Evolutionary conservation across 1,284 basidiomycete genomes (phyloP), one percentile per base, ranked within the genome.

Genomic region (Nidula niveotomentosa): DNA sequence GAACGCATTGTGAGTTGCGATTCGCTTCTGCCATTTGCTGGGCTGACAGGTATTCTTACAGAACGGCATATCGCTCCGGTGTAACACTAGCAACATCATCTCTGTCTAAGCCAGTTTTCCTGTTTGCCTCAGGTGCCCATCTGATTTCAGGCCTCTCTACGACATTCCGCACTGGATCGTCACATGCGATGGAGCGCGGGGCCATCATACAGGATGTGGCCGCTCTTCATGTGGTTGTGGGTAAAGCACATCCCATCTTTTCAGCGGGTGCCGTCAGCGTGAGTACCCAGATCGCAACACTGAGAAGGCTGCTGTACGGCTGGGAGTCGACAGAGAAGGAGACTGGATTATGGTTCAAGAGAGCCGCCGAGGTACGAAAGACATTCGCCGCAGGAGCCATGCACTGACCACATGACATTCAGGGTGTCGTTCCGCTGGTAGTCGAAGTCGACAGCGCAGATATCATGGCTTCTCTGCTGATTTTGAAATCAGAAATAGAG

Each of bases 401-500:
- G 13, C 37, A 39, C 33, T 51, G 37, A 48, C 37, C 54, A 41
- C 46, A 23, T 23, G 23, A 23, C 23, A 23, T 23, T 23, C 50
- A 83, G 81, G 80, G 68, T 56, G 79, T 68, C 56, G 84, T 69
- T 44, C 86, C 91, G 1, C 63, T 84, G 18, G 85, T 95, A 1
- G 75, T 94, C 9, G 77, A 85, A 8, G 87, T 88, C 1, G 71
- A 86, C 59, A 86, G 77, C 58, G 88, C 88, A 2, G 91, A 95
- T 63, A 80, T 88, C 48, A 94, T 96, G 75, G 87, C 87, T 0
- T 81, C 85, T 2, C 68, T 97, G 12, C 70, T 96, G 43, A 74
- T 82, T 36, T 71, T 96, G 53, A 93, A 93, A 74, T 73, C 76
- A 13, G 84, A 92, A 57, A 79, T 91, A 15, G 90, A 93, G 54